Evolutionary conservation across 2,329 filamentous ascomycete genomes (phyloP), one percentile per base, ranked within the genome.

Genomic region (Fusarium sambucinum): DNA sequence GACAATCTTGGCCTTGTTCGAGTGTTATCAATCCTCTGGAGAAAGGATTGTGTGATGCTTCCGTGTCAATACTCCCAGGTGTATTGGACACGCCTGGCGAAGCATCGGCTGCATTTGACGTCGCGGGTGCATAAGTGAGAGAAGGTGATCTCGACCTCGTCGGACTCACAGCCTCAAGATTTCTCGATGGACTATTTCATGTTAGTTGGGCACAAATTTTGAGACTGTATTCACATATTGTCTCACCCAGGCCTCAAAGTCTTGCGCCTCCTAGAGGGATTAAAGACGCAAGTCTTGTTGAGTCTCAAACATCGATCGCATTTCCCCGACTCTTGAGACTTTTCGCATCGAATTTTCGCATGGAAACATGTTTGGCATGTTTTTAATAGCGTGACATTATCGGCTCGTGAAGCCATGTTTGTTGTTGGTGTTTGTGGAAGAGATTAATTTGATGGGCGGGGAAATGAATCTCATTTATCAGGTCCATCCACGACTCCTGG

Each of bases 311-410:
- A 78, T 21, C 77, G 62, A 32, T 78, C 76, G 59, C 77, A 79
- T 41, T 73, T 62, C 25, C 68, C 73, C 12, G 76, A 76, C n/a
- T 77, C 71, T 21, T 78, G 75, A 1, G 77, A 74, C 40, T 75
- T 77, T 44, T 76, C 72, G 57, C 77, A 78, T 17, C 75, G 69
- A n/a, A 79, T 79, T 44, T 78, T 78, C 53, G 77, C 77, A 25
- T 76, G 74, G 54, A 77, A 77, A 59, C 77, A 78, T 23, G 76
- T 76, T 59, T 77, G 76, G 41, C 77, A 79, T 10, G 77, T 79
- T 53, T 77, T 78, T 33, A 73, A 63, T 42, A 73, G 46, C 32
- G 62, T 52, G 12, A 53, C 47, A 30, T 44, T 54, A 32, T 70
- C 63, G 5, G 57, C 17, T 41, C 54, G 59, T 7, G 66, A 69